Evolutionary conservation across 495 filamentous ascomycete species (phyloP).

Genomic region (Penicillium lividum): DNA sequence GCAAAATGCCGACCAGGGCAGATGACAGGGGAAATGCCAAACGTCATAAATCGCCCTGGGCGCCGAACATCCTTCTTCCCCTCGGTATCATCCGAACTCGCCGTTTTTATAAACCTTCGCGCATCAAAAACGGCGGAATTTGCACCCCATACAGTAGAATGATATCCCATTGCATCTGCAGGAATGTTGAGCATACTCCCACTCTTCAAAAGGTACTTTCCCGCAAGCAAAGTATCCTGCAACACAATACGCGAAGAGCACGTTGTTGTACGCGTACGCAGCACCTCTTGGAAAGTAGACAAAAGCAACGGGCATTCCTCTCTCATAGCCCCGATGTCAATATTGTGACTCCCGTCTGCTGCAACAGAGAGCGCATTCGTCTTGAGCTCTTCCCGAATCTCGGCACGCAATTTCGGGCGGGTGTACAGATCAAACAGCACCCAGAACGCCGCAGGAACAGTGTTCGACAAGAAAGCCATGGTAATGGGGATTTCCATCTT

Average conservation of each 20-base stretch:
- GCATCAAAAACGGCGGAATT: constrained; percentile 30
- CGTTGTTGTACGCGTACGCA: constrained; percentile 29
- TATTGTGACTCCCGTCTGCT: constrained; percentile 18
- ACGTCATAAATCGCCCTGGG: constrained; percentile 36
- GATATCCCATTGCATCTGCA: constrained; percentile 17
- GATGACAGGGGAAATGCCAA: constrained; percentile 44
- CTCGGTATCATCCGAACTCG: not conserved
- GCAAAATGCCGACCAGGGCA: constrained; percentile 54
- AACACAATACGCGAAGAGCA: constrained; percentile 27
- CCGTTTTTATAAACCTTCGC: constrained; percentile 28
- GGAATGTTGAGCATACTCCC: constrained; percentile 32
- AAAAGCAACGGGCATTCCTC: constrained; percentile 38
- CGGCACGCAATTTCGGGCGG: constrained; percentile 35
- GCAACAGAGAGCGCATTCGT: constrained; percentile 19
- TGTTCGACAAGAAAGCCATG: constrained; percentile 48
- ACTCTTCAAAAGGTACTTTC: constrained; percentile 32
- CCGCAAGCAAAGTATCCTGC: constrained; percentile 34
- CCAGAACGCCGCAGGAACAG: constrained; percentile 49
- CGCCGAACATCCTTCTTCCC: constrained; percentile 16
- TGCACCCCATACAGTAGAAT: constrained; percentile 30
- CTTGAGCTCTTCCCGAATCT: constrained; percentile 36
- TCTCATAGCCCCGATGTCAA: constrained; percentile 39
- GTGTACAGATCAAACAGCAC: constrained; percentile 42
- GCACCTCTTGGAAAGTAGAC: constrained; percentile 42
- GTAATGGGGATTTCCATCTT: constrained; percentile 38